Evolutionary conservation across 352 stramenopile species (phyloP).

Genomic region (Thalassiosira ordinaria): DNA sequence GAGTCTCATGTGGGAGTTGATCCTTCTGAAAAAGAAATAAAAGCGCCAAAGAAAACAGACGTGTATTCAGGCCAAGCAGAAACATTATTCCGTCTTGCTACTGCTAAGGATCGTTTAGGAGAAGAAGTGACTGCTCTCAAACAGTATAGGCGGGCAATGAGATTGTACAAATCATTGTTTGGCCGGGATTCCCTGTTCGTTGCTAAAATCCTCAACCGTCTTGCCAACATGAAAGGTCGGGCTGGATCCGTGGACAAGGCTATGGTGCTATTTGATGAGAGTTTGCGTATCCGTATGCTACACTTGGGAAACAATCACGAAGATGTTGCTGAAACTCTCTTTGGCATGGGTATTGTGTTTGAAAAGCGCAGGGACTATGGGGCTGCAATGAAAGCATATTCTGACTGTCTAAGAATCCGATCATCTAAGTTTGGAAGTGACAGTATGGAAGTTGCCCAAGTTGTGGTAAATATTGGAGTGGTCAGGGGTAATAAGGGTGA

Average conservation of each 20-base stretch:
- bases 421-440: slow-evolving; percentile 66
- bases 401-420: slow-evolving; percentile 67
- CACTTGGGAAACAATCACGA: slow-evolving; percentile 72
- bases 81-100: slow-evolving; percentile 65
- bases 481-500: slow-evolving; percentile 69
- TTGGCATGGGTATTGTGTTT: slow-evolving; percentile 56
- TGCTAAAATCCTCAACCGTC: slow-evolving; percentile 64
- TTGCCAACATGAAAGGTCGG: slow-evolving; percentile 71
- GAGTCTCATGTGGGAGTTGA: slow-evolving; percentile 59
- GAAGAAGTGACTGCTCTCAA: slow-evolving; percentile 65
- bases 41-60: slow-evolving; percentile 44
- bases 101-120: slow-evolving; percentile 56
- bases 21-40: slow-evolving; percentile 64
- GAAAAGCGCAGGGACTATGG: slow-evolving; percentile 67
- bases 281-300: slow-evolving; percentile 70
- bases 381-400: slow-evolving; percentile 71
- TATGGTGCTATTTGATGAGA: slow-evolving; percentile 74
- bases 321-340: slow-evolving; percentile 69
- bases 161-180: slow-evolving; percentile 67
- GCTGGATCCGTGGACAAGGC: slow-evolving; percentile 68
- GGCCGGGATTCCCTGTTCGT: slow-evolving; percentile 60
- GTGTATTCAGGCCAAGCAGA: slow-evolving; percentile 67
- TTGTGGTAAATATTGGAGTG: slow-evolving; percentile 75
- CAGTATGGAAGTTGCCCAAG: slow-evolving; percentile 71
- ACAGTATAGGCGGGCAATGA: slow-evolving; percentile 62